Evolutionary conservation across 768 basidiomycete species (phyloP), one percentile per base, ranked within the genome.

Genomic region (Amanita rimosa): DNA sequence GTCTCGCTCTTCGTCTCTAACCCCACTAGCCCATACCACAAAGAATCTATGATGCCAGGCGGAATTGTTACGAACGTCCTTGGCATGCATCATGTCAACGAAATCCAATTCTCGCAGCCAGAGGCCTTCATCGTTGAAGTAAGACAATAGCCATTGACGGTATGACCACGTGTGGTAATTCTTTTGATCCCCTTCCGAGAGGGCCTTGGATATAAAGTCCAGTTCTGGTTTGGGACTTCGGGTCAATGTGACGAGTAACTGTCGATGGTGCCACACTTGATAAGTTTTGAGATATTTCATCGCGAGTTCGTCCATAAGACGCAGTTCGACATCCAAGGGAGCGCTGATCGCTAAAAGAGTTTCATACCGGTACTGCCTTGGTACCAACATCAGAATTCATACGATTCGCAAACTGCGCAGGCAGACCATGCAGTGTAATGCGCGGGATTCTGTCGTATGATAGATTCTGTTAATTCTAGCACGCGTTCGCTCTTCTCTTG

Each of bases 121-220:
- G 53, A 91, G 56, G 22, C 67, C 73, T n/a, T 76, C 72, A 49
- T 81, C 73, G 56, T 83, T 80, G 70, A 94, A 94, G 60, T 84
- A 79, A 7, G 87, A 83, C 37, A 96, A 78, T 10, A 93, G 63
- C 92, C 93, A 97, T 63, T 99, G 94, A 6, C 95, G 77, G 64
- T 97, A 95, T 6, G 89, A 88, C 96, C 96, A 99, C 0, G 96
- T 98, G 64, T 98, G 95, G 63, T 99, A 99, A 69, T 99, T 99
- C 76, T 99, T 99, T 39, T 79, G 66, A 60, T 99, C 96, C 1
- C 43, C 48, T 17, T 66, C 73, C 6, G 75, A 67, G 26, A 99
- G 76, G 1, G 81, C 81, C 48, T 68, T 64, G 44, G 81, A 75
- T 61, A 92, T 83, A 64, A 96, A 97, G 31, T 61, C 71, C 48